These are phyloP conservation scores for Claviceps humidiphila DNA, from an alignment of 2,329 filamentous ascomycete genomes.

Conservation along the genomic window DNA sequence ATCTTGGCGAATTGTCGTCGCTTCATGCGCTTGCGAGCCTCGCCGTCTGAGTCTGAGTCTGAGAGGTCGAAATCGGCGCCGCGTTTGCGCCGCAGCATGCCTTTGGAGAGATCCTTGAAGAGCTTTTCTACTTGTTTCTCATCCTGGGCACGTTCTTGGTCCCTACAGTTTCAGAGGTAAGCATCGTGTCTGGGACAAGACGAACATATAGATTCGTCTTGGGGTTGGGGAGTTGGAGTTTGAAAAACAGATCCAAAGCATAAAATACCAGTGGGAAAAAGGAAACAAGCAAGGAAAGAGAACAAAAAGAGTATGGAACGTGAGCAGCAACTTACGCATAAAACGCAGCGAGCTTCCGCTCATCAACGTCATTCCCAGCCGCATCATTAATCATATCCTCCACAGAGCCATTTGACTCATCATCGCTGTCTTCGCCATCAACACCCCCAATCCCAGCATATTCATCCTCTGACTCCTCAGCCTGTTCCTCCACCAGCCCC, in stretches of 20 bases:
- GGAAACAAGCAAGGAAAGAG: neutral
- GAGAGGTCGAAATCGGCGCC: constrained; percentile 73
- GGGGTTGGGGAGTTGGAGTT: too few relatives aligned
- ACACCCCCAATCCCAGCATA: constrained; percentile 86
- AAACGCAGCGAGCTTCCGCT: constrained; percentile 69
- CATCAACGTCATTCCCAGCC: constrained; percentile 62
- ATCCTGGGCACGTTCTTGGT: constrained; percentile 66
- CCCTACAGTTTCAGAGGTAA: constrained; percentile 30
- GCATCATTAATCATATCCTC: constrained; percentile 86
- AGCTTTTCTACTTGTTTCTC: constrained; percentile 84
- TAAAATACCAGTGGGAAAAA: neutral
- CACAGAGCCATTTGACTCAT: constrained; percentile 56
- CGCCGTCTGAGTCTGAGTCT: constrained; percentile 80
- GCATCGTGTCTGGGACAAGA: neutral
- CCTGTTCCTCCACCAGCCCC: constrained; percentile 81
- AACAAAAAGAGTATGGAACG: neutral
- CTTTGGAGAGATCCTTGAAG: constrained; percentile 84
- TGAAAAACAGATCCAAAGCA: too few relatives aligned
- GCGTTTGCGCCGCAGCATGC: constrained; percentile 72
- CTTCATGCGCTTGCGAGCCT: constrained; percentile 66
- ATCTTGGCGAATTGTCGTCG: constrained; percentile 81
- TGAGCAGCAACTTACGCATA: constrained; percentile 60
- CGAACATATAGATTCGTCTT: too few relatives aligned
- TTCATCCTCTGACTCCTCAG: constrained; percentile 95
- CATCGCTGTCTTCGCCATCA: constrained; percentile 76